These are phyloP conservation scores for Theileria orientalis DNA, from an alignment of 169 alveolate genomes.

Conservation along the genomic window DNA sequence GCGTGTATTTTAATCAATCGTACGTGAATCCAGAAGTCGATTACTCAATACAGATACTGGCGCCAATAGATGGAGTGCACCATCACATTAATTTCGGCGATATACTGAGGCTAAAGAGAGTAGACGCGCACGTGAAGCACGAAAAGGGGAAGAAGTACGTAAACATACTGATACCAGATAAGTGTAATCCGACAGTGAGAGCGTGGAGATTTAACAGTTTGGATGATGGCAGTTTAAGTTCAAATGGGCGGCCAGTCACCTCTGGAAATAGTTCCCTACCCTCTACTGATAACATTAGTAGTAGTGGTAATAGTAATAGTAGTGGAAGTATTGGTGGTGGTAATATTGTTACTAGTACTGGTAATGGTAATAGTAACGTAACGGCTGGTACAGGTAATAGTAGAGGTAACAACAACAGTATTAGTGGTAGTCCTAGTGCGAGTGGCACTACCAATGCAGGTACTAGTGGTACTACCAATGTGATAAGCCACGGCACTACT, in stretches of 20 bases:
- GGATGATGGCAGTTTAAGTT: too few relatives aligned
- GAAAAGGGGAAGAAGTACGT: conserved; percentile 40
- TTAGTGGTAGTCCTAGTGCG: too few relatives aligned
- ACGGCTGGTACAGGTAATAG: background rate
- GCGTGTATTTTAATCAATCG: conserved; percentile 7
- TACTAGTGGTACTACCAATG: too few relatives aligned
- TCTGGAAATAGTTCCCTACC: background rate
- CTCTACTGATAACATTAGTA: too few relatives aligned
- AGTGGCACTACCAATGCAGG: too few relatives aligned
- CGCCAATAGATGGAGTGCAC: conserved; percentile 6
- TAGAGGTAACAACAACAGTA: too few relatives aligned
- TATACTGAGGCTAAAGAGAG: conserved; percentile 35
- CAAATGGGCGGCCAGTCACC: too few relatives aligned
- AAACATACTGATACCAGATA: conserved; percentile 24
- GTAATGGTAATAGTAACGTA: background rate
- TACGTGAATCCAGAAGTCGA: background rate
- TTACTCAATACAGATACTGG: conserved; percentile 37
- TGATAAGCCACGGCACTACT: too few relatives aligned
- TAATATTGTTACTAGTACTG: too few relatives aligned
- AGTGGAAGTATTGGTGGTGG: too few relatives aligned
- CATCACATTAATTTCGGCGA: conserved; percentile 56
- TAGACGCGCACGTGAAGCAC: conserved; percentile 24
- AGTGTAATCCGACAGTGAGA: conserved; percentile 41
- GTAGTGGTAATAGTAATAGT: too few relatives aligned
- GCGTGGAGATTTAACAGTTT: conserved; percentile 17